These are phyloP conservation scores for Metschnikowia santaceciliae DNA, from an alignment of 805 yeast species.

Conservation along the genomic window DNA sequence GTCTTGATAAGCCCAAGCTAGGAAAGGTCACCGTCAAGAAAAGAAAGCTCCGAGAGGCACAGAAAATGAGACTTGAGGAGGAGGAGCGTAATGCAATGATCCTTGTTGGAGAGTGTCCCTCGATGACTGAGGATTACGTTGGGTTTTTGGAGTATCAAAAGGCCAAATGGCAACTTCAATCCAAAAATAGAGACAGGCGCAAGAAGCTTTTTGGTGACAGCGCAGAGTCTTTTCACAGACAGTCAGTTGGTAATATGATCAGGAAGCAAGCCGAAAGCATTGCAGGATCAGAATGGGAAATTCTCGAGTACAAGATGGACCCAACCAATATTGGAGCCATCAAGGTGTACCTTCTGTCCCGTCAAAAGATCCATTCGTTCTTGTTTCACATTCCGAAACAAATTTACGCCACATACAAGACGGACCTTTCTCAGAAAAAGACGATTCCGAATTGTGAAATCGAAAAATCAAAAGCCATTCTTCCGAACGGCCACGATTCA, in stretches of 20 bases:
- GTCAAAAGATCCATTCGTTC: constrained; percentile 69
- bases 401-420: constrained; percentile 63
- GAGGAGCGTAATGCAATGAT: constrained; percentile 49
- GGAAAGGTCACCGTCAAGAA: constrained; percentile 48
- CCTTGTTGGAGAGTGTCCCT: constrained; percentile 56
- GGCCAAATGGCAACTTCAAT: constrained; percentile 80
- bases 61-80: constrained; percentile 25
- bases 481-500: constrained; percentile 67
- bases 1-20: constrained; percentile 29
- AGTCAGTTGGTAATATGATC: constrained; percentile 64
- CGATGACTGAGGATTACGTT: constrained; percentile 60
- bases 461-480: constrained; percentile 52
- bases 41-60: constrained; percentile 32
- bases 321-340: constrained; percentile 65
- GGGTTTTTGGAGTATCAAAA: constrained; percentile 74
- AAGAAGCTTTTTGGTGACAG: constrained; percentile 73
- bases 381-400: constrained; percentile 71
- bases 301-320: constrained; percentile 64
- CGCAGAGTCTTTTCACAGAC: constrained; percentile 48
- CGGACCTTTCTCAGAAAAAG: constrained; percentile 38
- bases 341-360: constrained; percentile 65
- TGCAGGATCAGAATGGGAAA: constrained; percentile 80
- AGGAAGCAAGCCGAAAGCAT: constrained; percentile 75
- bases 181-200: constrained; percentile 68
- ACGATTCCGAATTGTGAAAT: constrained; percentile 49